Conservation (phyloP, 2,329 filamentous ascomycete genomes). For the Aspergillus costaricaensis region DNA sequence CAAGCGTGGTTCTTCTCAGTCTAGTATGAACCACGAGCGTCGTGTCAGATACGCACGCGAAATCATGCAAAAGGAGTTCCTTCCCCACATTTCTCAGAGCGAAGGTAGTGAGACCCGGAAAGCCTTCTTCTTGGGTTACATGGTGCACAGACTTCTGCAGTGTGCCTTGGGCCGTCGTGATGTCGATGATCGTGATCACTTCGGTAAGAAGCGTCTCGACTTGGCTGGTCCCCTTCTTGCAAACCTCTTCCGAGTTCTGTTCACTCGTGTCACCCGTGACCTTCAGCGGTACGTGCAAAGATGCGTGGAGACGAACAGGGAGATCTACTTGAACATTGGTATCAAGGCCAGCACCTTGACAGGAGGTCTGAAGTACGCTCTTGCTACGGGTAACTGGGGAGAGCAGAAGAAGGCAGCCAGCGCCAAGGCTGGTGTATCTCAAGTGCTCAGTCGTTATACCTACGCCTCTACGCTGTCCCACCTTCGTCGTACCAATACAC, state of each 20-base stretch:
- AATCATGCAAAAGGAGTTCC: constrained; percentile 92
- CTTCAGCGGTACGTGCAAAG: constrained; percentile 88
- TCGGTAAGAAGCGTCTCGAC: constrained; percentile 97
- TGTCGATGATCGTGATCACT: constrained; percentile 96
- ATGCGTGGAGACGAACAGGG: constrained; percentile 83
- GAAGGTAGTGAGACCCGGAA: constrained; percentile 95
- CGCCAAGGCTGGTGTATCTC: constrained; percentile 93
- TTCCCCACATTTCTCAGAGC: constrained; percentile 93
- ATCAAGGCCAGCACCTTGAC: constrained; percentile 90
- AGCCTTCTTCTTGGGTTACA: constrained; percentile 97
- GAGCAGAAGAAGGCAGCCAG: constrained; percentile 98
- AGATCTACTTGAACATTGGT: constrained; percentile 88
- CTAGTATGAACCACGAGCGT: constrained; percentile 74
- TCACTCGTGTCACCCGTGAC: constrained; percentile 87
- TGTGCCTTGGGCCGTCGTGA: constrained; percentile 90
- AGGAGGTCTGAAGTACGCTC: constrained; percentile 91
- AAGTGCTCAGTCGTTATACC: constrained; percentile 96
- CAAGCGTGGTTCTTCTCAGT: constrained; percentile 76
- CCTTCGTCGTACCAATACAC: constrained; percentile 94
- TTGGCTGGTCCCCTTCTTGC: constrained; percentile 90
- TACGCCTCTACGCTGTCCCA: constrained; percentile 96
- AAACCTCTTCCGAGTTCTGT: constrained; percentile 92
- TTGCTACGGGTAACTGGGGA: constrained; percentile 98
- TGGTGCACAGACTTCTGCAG: constrained; percentile 94
- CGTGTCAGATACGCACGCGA: constrained; percentile 91